Conservation (phyloP, 2,329 filamentous ascomycete genomes). For the Microcyclospora pomicola region DNA sequence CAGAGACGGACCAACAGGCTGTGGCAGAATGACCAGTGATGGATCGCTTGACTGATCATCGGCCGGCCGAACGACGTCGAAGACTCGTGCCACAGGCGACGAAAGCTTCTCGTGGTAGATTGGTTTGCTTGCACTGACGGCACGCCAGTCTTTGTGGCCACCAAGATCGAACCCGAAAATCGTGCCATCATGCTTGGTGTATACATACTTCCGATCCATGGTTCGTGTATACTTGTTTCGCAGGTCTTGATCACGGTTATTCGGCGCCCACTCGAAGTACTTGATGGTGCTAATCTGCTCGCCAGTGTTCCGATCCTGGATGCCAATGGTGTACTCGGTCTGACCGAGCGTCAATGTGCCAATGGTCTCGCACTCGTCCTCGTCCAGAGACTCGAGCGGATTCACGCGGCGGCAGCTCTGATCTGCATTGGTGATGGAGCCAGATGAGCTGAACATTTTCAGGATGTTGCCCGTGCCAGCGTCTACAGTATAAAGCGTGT, state of each 20-base stretch:
- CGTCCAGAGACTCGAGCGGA: conserved; percentile 39
- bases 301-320: conserved; percentile 60
- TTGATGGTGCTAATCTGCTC: conserved; percentile 74
- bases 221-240: conserved; percentile 70
- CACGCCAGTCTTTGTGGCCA: conserved; percentile 23
- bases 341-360: conserved; percentile 73
- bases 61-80: conserved; percentile 36
- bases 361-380: conserved; percentile 60
- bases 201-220: conserved; percentile 79
- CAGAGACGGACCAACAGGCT: conserved; percentile 53
- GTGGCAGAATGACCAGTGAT: conserved; percentile 71
- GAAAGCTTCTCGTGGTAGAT: conserved; percentile 20
- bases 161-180: conserved; percentile 68
- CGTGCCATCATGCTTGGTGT: conserved; percentile 70
- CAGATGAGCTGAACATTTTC: conserved; percentile 69
- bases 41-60: conserved; percentile 52
- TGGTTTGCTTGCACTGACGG: conserved; percentile 9
- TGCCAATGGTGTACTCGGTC: conserved; percentile 79
- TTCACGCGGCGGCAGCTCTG: conserved; percentile 63
- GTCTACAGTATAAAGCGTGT: conserved; percentile 76
- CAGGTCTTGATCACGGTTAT: conserved; percentile 79
- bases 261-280: conserved; percentile 90
- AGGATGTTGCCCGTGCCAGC: conserved; percentile 70
- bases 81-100: conserved; percentile 19
- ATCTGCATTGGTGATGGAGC: conserved; percentile 50